Evolutionary conservation across 1,139 yeast species (phyloP).

Genomic region (Suhomyces maxii): DNA sequence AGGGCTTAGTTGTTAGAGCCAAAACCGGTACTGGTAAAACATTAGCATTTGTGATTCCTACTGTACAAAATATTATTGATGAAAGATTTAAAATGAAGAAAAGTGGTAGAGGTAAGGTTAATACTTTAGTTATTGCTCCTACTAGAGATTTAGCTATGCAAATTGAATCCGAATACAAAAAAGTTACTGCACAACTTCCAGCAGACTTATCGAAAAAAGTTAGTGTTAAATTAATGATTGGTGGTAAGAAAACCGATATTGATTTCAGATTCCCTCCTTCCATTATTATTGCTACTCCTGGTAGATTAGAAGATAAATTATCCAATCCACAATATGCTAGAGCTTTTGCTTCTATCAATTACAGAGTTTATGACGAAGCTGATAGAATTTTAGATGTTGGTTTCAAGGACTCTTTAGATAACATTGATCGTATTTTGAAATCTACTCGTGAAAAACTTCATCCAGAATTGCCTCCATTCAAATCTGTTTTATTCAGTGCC

Average conservation of each 20-base stretch:
- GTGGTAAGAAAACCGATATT: constrained; percentile 35
- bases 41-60: constrained; percentile 81
- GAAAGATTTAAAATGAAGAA: constrained; percentile 12
- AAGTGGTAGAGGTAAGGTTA: constrained; percentile 28
- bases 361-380: constrained; percentile 85
- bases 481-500: constrained; percentile 82
- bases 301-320: constrained; percentile 70
- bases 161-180: constrained; percentile 65
- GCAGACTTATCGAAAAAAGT: constrained; percentile 12
- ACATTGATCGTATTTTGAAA: constrained; percentile 52
- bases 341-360: constrained; percentile 55
- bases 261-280: constrained; percentile 27
- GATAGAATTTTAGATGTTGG: constrained; percentile 80
- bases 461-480: constrained; percentile 37
- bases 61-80: constrained; percentile 45
- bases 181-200: constrained; percentile 31
- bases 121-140: constrained; percentile 78
- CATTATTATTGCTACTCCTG: constrained; percentile 88
- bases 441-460: constrained; percentile 30
- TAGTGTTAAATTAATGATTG: constrained; percentile 33
- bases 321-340: constrained; percentile 43
- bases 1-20: constrained; percentile 81
- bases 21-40: constrained; percentile 97
- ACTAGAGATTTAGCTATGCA: constrained; percentile 92
- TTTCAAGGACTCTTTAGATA: constrained; percentile 61